Conservation (phyloP, 768 basidiomycete species). For the Dioszegia crocea region DNA sequence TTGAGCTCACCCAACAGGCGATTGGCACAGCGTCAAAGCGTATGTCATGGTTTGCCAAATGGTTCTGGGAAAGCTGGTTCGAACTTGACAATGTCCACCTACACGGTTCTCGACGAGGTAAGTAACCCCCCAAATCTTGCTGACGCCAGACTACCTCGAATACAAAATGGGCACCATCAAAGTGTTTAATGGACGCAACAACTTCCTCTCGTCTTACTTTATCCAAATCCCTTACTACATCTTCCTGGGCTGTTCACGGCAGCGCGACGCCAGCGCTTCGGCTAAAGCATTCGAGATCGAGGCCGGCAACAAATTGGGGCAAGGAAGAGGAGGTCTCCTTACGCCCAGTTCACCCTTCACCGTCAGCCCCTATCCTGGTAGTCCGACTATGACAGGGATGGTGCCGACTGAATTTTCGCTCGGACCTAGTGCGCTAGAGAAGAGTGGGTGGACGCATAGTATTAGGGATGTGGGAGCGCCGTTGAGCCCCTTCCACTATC, state of each 20-base stretch:
- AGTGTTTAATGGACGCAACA: conserved; percentile 68
- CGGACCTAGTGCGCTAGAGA: conserved; percentile 35
- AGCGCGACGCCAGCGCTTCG: conserved; percentile 59
- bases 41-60: conserved; percentile 63
- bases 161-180: conserved; percentile 74
- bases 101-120: conserved; percentile 56
- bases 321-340: conserved; percentile 36
- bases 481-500: conserved; percentile 47
- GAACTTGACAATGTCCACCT: conserved; percentile 53
- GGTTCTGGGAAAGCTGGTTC: conserved; percentile 73
- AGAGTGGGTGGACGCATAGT: conserved; percentile 27
- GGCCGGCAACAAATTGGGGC: conserved; percentile 54
- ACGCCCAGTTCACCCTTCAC: conserved; percentile 46
- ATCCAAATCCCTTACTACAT: conserved; percentile 66
- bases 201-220: conserved; percentile 64
- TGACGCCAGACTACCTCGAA: conserved; percentile 61
- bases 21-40: conserved; percentile 63
- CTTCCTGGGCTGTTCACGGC: conserved; percentile 67
- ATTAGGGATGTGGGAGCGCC: conserved; percentile 43
- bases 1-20: conserved; percentile 51
- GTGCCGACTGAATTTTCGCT: conserved; percentile 15
- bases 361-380: not conserved
- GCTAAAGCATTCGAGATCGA: conserved; percentile 59
- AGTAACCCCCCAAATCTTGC: not conserved
- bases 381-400: conserved; percentile 6